Conservation (phyloP, 352 stramenopile species). For the Pythium scleroteichum region DNA sequence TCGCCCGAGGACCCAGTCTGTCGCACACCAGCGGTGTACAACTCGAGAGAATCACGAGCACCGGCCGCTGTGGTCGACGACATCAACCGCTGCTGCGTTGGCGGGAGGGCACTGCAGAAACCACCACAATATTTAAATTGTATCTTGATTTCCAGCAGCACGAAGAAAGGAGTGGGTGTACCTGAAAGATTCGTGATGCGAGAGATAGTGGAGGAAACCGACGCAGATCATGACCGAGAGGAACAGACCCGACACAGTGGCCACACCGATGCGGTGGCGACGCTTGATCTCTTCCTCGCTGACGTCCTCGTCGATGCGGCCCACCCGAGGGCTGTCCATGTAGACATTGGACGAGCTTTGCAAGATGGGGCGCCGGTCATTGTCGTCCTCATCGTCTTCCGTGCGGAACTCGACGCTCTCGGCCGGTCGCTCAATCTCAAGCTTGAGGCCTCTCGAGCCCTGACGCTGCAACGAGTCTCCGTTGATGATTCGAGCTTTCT, state of each 20-base stretch:
- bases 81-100: slow-evolving; percentile 81
- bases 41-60: slow-evolving; percentile 68
- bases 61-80: slow-evolving; percentile 61
- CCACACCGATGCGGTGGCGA: slow-evolving; percentile 56
- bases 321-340: slow-evolving; percentile 63
- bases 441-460: slow-evolving; percentile 23
- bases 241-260: slow-evolving; percentile 56
- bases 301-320: slow-evolving; percentile 40
- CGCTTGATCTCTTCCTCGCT: slow-evolving; percentile 54
- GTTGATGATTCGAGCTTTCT: slow-evolving; percentile 55
- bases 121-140: neutral
- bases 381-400: slow-evolving; percentile 43
- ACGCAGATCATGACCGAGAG: slow-evolving; percentile 66
- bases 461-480: slow-evolving; percentile 38
- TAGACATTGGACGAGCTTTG: slow-evolving; percentile 58
- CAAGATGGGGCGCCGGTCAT: slow-evolving; percentile 41
- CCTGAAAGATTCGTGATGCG: slow-evolving; percentile 72
- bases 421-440: slow-evolving; percentile 27
- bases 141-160: neutral
- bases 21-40: slow-evolving; percentile 60
- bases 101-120: slow-evolving; percentile 51
- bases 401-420: slow-evolving; percentile 31
- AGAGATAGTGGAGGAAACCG: slow-evolving; percentile 60
- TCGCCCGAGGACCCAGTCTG: slow-evolving; percentile 66
- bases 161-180: slow-evolving; percentile 20